phyloP scores from a whole-genome alignment of 2,329 filamentous ascomycete genomes.

The Cladophialophora bantiana region DNA sequence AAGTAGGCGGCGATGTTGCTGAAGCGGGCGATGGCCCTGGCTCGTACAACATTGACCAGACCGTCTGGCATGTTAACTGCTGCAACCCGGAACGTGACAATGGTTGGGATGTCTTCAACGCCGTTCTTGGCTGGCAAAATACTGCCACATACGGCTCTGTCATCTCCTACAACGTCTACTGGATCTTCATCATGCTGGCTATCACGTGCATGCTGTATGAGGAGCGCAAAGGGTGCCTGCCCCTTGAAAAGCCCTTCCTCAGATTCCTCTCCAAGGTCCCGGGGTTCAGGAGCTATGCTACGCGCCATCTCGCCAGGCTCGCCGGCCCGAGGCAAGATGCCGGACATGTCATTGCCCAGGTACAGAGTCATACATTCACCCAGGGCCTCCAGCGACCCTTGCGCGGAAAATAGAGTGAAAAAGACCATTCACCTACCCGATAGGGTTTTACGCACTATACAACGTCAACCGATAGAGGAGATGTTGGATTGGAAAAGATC shows the following conservation, averaged over 20 bases:
- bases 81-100: conserved; percentile 76
- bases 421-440: neutral
- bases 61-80: conserved; percentile 86
- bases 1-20: conserved; percentile 62
- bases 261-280: conserved; percentile 38
- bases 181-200: conserved; percentile 72
- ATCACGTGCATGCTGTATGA: conserved; percentile 72
- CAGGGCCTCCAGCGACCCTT: neutral
- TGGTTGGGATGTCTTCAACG: conserved; percentile 87
- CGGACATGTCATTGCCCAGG: conserved; percentile 18
- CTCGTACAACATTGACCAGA: conserved; percentile 78
- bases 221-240: conserved; percentile 54
- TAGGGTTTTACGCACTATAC: neutral
- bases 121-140: conserved; percentile 85
- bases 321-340: conserved; percentile 3
- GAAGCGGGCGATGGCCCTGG: conserved; percentile 73
- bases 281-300: conserved; percentile 37
- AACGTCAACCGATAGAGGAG: neutral
- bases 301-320: conserved; percentile 26
- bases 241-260: conserved; percentile 37
- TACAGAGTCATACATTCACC: conserved; percentile 10
- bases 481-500: neutral
- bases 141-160: conserved; percentile 87
- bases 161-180: conserved; percentile 87
- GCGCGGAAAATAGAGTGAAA: neutral